Evolutionary conservation across 257 asterid genomes (phyloP), one percentile per base, ranked within the genome.

Genomic region (Solanum okadae): DNA sequence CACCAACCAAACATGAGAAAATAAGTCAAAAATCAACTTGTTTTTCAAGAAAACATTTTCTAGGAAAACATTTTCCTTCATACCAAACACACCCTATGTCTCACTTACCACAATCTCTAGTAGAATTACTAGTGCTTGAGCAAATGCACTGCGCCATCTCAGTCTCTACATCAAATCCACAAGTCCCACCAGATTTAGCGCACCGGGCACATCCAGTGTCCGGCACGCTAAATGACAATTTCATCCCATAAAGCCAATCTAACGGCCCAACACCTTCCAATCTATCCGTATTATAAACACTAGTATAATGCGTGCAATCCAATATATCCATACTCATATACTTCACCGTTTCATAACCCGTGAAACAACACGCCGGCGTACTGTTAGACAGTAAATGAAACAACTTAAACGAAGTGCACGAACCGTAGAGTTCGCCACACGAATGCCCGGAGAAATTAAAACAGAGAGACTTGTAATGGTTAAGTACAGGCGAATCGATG

Each of bases 141-240:
- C 98, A 95, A 87, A 96, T 89, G 93, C 99, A 96, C 86, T 90
- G 49, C 82, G 93, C 61, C 79, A 93, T 98, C 87, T 91, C 88
- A 61, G 98, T 95, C 71, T 95, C 99, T n/a, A 94, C 98, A 89
- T 96, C 98, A 87, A 91, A 96, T 31, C 99, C 99, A 49, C 99
- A 96, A 52, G 90, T 89, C 68, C 98, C 99, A 5, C 98, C 96
- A 0, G 98, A 94, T 52, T 87, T 92, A 6, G 84, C 72, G n/a
- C 99, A 96, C 12, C 92, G 91, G 1, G 79, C 95, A 33, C 99
- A 96, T 8, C 99, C 98, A 20, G 86, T 90, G 27, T 94, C 98
- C 4, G 98, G 98, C 20, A 93, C 87, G 18, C 91, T 88, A 38
- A 92, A 96, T 9, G 95, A 87, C 42, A 96, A 88, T 82, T 92